Conservation (phyloP, 2,329 filamentous ascomycete species). For the Juglanconis oblonga region DNA sequence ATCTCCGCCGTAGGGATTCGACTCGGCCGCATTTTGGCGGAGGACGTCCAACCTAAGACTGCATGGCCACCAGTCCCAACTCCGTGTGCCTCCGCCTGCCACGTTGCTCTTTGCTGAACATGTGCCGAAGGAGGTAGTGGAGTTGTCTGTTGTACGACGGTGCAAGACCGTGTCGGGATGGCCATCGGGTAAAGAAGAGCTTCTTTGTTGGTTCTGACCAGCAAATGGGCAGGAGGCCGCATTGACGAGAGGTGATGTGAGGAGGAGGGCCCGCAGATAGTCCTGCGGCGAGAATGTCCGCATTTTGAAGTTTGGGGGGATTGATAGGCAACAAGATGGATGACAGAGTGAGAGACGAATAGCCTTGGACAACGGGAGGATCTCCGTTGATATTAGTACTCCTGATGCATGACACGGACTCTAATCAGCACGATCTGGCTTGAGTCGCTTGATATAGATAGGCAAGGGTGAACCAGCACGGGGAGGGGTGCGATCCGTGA, state of each 20-base stretch:
- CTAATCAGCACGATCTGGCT: neutral
- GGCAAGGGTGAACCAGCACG: no score
- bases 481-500: no score
- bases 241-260: constrained; percentile 6
- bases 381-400: neutral
- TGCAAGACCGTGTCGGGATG: neutral
- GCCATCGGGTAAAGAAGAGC: neutral
- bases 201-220: neutral
- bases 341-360: neutral
- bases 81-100: constrained; percentile 62
- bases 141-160: neutral
- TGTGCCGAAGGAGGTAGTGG: constrained; percentile 11
- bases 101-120: constrained; percentile 29
- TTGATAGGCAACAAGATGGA: neutral
- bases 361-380: neutral
- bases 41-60: constrained; percentile 64
- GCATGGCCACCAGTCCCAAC: constrained; percentile 70
- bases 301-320: neutral
- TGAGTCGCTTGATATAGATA: no score
- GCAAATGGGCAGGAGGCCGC: constrained; percentile 16
- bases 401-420: neutral
- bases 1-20: constrained; percentile 59
- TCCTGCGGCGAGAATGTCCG: neutral
- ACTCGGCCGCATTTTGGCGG: constrained; percentile 60
- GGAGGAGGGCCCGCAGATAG: constrained; percentile 11